phyloP scores from a whole-genome alignment of 352 stramenopile genomes.

The Globisporangium viniferum region DNA sequence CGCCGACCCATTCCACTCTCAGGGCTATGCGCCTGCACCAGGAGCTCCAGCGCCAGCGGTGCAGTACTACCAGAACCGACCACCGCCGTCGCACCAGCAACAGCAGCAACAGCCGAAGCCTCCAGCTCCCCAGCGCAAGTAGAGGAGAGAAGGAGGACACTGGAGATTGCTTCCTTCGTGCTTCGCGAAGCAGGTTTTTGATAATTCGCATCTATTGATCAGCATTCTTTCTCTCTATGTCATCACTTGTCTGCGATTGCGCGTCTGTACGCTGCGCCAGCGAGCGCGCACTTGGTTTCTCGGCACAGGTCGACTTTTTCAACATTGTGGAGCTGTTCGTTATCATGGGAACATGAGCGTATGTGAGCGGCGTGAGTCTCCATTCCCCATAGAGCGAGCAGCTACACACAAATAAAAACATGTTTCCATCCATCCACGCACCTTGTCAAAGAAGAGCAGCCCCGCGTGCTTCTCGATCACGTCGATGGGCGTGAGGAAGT shows the following conservation, averaged over 20 bases:
- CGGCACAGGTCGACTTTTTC: slow-evolving; percentile 57
- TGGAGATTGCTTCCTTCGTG: neutral
- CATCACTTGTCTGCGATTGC: slow-evolving; percentile 21
- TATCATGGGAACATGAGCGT: neutral
- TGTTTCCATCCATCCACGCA: slow-evolving; percentile 12
- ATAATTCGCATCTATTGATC: neutral
- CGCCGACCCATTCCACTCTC: slow-evolving; percentile 22
- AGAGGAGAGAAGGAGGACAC: neutral
- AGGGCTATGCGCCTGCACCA: slow-evolving; percentile 18
- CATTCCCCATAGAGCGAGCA: neutral
- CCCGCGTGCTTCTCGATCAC: slow-evolving; percentile 92
- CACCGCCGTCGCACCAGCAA: slow-evolving; percentile 18
- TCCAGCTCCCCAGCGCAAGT: slow-evolving; percentile 15
- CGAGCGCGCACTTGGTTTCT: slow-evolving; percentile 63
- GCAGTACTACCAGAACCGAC: slow-evolving; percentile 28
- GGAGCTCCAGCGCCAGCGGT: slow-evolving; percentile 4
- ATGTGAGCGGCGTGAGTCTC: neutral
- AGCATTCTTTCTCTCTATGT: neutral
- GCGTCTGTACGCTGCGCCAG: slow-evolving; percentile 39
- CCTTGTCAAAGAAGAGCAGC: slow-evolving; percentile 92
- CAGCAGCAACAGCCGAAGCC: slow-evolving; percentile 10
- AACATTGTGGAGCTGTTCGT: slow-evolving; percentile 37
- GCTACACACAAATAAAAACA: neutral
- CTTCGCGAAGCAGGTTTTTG: neutral
- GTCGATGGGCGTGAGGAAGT: slow-evolving; percentile 88